These are phyloP conservation scores for Solanum piurae DNA, from an alignment of 257 asterid genomes.

Conservation along the genomic window DNA sequence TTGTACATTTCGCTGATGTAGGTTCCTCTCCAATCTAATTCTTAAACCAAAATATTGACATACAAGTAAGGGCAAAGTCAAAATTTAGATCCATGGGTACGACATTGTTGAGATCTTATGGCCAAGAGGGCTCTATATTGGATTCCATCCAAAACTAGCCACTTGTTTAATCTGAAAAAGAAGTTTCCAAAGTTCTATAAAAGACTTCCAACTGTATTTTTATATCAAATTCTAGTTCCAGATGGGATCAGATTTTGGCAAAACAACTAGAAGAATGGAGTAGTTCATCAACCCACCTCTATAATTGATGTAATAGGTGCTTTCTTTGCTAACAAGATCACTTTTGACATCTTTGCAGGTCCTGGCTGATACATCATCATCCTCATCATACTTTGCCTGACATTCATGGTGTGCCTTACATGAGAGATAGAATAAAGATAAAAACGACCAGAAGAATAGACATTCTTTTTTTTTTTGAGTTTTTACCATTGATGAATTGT, in stretches of 20 bases:
- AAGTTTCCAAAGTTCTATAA: not conserved
- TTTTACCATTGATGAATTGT: not conserved
- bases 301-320: not conserved
- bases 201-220: not conserved
- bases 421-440: not conserved
- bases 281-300: not conserved
- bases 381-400: slow-evolving; percentile 97
- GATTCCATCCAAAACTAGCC: not conserved
- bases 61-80: not conserved
- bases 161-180: not conserved
- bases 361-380: slow-evolving; percentile 88
- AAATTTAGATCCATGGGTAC: not conserved
- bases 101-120: not conserved
- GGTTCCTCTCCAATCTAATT: not conserved
- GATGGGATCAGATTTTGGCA: not conserved
- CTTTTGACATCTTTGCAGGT: slow-evolving; percentile 47
- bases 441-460: not conserved
- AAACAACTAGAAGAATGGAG: not conserved
- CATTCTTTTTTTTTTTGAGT: not conserved
- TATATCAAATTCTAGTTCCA: not conserved
- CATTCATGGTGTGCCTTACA: not conserved
- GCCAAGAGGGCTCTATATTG: not conserved
- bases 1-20: not conserved
- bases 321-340: not conserved
- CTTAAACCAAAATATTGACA: not conserved